Evolutionary conservation across 805 yeast species (phyloP), one percentile per base, ranked within the genome.

Genomic region (Saccharomycopsis oosterbeekiorum): DNA sequence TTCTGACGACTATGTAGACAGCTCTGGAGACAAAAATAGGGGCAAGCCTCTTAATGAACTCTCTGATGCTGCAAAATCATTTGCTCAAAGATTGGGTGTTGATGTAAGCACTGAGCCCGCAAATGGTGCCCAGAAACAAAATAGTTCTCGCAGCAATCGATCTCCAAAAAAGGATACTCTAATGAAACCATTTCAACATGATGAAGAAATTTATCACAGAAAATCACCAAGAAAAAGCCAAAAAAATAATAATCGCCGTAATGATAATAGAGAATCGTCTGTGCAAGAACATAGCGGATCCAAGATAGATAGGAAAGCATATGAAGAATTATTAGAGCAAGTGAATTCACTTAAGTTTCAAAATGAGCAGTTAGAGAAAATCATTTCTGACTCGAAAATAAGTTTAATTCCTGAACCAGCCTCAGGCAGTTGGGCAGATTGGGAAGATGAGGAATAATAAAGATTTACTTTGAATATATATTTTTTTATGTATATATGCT

Each of bases 41-140:
- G 50, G n/a, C 14, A 29, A 29, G 12, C 41, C 59, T 17, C 50
- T 36, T n/a, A 29, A 34, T n/a, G 29, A 34, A 9, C 34, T 56
- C 21, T 39, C 59, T 8, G 17, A 34, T 56, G 59, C 53, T 56
- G 59, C 59, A 42, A 56, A 56, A 41, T 26, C 43, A 15, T 56
- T 56, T 41, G 59, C 59, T 24, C 51, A 24, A 34, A 34, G 59
- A 29, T 42, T 56, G 24, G 59, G 59, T 8, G 36, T 56, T 8
- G 26, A 42, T 4, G 59, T 56, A 6, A 11, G 34, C 9, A 36
- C 41, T 40, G 51, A 56, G 11, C 12, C n/a, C 12, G 4, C 14
- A 2, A 10, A 6, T 47, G 26, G 21, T 3, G 12, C 26, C 17
- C 24, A 47, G 11, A 34, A 43, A 12, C 34, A 56, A 21, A 11